A percentile compares a stretch with the other conserved stretches of the same genome.
These are phyloP conservation scores for Magnolia kwangsiensis DNA, from an alignment of 164 flowering plant genomes.

Conservation along the genomic window DNA sequence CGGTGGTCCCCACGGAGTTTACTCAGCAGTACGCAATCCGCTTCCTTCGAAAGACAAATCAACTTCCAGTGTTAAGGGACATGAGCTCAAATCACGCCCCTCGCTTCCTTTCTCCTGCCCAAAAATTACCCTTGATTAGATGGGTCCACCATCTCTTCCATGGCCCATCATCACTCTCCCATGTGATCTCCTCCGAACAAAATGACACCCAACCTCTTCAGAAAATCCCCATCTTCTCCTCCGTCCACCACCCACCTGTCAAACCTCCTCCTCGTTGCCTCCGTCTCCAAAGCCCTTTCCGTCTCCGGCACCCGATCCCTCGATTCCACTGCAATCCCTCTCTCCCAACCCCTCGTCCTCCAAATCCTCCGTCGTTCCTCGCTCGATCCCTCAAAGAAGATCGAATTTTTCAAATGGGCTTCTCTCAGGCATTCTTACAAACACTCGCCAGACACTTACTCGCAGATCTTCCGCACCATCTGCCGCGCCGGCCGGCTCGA, in stretches of 20 bases:
- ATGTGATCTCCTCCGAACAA: background rate
- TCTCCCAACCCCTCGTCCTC: conserved; percentile 60
- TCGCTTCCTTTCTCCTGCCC: background rate
- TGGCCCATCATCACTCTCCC: background rate
- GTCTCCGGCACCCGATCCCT: conserved; percentile 50
- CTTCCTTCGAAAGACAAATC: too few species aligned
- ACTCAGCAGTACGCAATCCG: too few species aligned
- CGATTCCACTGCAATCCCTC: conserved; percentile 32
- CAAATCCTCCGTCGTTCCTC: conserved; percentile 50
- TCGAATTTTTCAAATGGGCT: conserved; percentile 85
- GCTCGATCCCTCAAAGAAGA: conserved; percentile 43
- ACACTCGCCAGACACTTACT: conserved; percentile 58
- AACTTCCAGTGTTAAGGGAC: too few species aligned
- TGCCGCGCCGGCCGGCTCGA: conserved; percentile 43
- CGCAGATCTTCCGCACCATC: conserved; percentile 43
- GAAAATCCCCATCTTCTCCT: background rate
- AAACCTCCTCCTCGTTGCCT: conserved; percentile 58
- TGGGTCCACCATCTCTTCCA: background rate
- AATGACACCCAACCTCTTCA: background rate
- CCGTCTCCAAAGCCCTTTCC: conserved; percentile 56
- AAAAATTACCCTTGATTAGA: background rate
- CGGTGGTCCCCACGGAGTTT: too few species aligned
- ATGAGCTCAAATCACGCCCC: background rate
- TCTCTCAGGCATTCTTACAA: conserved; percentile 46
- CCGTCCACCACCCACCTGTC: conserved; percentile 23